phyloP scores from a whole-genome alignment of 2,329 filamentous ascomycete species.

The Bipolaris cookei region DNA sequence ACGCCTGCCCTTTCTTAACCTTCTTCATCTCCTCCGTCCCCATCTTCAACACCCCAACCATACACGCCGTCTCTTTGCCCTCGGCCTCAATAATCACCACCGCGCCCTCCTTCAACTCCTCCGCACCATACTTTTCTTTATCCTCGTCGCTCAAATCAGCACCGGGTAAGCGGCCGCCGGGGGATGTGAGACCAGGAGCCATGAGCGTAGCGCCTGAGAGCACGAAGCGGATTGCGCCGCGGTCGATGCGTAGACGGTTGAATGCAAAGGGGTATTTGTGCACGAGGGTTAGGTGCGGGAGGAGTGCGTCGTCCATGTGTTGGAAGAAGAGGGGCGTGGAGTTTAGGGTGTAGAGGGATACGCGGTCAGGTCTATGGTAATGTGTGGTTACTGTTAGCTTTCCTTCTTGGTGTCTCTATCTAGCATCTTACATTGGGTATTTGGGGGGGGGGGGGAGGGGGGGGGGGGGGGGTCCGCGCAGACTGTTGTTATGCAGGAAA shows the following conservation, averaged over 20 bases:
- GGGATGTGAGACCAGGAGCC: slow-evolving; percentile 88
- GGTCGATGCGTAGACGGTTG: slow-evolving; percentile 85
- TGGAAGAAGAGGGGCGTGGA: slow-evolving; percentile 88
- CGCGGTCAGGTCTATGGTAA: slow-evolving; percentile 80
- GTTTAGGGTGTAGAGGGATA: slow-evolving; percentile 85
- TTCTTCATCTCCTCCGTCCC: slow-evolving; percentile 91
- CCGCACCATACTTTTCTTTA: slow-evolving; percentile 57
- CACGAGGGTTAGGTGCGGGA: slow-evolving; percentile 87
- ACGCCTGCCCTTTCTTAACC: slow-evolving; percentile 91
- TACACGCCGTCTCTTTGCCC: slow-evolving; percentile 89
- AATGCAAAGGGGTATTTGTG: slow-evolving; percentile 89
- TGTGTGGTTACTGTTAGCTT: slow-evolving; percentile 9
- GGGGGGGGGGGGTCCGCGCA: neutral
- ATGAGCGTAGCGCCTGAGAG: slow-evolving; percentile 92
- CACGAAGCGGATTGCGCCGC: slow-evolving; percentile 96
- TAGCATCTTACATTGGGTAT: no score
- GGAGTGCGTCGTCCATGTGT: slow-evolving; percentile 74
- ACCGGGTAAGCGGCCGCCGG: slow-evolving; percentile 79
- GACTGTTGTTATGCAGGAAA: neutral
- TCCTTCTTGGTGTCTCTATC: no score
- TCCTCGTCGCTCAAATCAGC: slow-evolving; percentile 46
- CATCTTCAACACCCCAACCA: slow-evolving; percentile 82
- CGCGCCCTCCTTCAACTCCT: slow-evolving; percentile 79
- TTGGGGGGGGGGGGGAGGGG: no score
- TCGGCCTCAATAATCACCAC: slow-evolving; percentile 90